Percentiles rank a stretch among this genome's conserved stretches.
Conservation (phyloP, 805 yeast species). For the Saccharomycopsis sp. region DNA sequence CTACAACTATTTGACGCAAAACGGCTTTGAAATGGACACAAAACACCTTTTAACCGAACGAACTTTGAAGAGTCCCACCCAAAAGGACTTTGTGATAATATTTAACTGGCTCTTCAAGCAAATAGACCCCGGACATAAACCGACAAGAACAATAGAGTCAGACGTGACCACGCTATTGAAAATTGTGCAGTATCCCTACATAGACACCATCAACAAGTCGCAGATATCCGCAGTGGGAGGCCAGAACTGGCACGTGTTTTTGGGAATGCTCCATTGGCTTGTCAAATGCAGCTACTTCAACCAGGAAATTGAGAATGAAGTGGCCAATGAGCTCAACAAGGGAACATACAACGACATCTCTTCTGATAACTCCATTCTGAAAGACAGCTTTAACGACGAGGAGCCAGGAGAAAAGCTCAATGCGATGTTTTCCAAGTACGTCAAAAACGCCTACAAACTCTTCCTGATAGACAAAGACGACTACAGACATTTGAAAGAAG, state of each 20-base stretch:
- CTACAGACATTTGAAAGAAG: conserved; percentile 45
- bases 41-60: conserved; percentile 60
- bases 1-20: conserved; percentile 51
- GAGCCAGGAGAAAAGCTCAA: conserved; percentile 24
- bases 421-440: conserved; percentile 49
- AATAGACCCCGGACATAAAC: conserved; percentile 73
- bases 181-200: conserved; percentile 66
- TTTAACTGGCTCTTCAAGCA: conserved; percentile 75
- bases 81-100: conserved; percentile 70
- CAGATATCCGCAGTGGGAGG: conserved; percentile 91
- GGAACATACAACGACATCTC: no score
- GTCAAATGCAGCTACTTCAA: conserved; percentile 39
- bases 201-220: conserved; percentile 73
- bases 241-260: conserved; percentile 73
- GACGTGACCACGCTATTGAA: conserved; percentile 68
- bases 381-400: conserved; percentile 4
- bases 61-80: conserved; percentile 72
- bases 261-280: conserved; percentile 82
- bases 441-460: conserved; percentile 58
- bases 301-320: conserved; percentile 6
- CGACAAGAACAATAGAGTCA: conserved; percentile 60
- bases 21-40: conserved; percentile 69
- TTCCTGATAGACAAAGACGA: conserved; percentile 63
- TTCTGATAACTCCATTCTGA: no score
- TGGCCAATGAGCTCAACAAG: conserved; percentile 25